These are phyloP conservation scores for Rhodotorula sp. DNA, from an alignment of 1,284 basidiomycete species.

Conservation along the genomic window DNA sequence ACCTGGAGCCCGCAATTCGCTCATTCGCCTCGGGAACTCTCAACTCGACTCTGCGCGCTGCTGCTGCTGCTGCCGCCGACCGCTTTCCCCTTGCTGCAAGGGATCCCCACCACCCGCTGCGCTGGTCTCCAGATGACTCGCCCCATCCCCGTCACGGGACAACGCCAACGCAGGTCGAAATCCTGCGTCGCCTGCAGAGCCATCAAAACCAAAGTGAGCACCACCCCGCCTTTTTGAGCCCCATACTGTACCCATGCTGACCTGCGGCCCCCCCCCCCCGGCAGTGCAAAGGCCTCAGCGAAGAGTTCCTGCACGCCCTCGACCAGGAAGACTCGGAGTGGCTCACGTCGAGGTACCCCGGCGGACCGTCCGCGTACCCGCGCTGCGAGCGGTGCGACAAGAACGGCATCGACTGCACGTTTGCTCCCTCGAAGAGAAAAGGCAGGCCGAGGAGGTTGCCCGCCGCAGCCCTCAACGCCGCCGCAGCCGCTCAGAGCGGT, in stretches of 20 bases:
- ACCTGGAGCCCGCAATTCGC: no score
- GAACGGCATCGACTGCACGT: neutral
- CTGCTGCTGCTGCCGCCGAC: no score
- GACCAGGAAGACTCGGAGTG: conserved; percentile 4
- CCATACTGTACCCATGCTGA: neutral
- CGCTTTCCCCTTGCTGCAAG: no score
- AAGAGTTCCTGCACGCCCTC: conserved; percentile 17
- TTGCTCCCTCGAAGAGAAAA: conserved; percentile 8
- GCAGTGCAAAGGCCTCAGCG: conserved; percentile 18
- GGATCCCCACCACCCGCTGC: no score
- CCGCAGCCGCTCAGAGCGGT: no score
- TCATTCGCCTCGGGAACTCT: no score
- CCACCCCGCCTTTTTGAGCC: neutral
- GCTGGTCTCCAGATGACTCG: conserved; percentile 12
- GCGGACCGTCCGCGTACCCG: neutral
- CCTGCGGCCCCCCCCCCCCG: neutral
- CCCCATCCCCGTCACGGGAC: conserved; percentile 15
- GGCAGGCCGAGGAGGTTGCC: conserved; percentile 10
- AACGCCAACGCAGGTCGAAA: conserved; percentile 22
- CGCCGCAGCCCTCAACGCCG: no score
- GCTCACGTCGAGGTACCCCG: neutral
- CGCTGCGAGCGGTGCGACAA: conserved; percentile 5
- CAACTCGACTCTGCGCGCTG: no score
- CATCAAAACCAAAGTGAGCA: conserved; percentile 15
- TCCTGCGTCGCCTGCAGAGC: conserved; percentile 19